phyloP scores from a whole-genome alignment of 495 filamentous ascomycete species.

The Neurospora intermedia region DNA sequence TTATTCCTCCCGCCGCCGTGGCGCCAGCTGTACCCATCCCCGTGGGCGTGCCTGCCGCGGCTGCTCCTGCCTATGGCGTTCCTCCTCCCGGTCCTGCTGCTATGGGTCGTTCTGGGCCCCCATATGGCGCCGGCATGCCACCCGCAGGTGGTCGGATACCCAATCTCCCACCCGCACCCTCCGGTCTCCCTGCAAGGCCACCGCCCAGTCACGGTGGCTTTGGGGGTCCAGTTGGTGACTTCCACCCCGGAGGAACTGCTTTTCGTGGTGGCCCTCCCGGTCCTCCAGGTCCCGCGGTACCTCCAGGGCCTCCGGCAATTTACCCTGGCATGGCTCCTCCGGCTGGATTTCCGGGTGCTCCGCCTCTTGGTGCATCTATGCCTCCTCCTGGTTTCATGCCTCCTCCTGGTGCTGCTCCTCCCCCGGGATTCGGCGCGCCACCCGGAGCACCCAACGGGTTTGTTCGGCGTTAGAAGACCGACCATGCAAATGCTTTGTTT shows the following conservation, averaged over 20 bases:
- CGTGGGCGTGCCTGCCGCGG: conserved; percentile 1
- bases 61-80: conserved; percentile 20
- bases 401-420: conserved; percentile 8
- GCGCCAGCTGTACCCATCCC: conserved; percentile 3
- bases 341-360: conserved; percentile 18
- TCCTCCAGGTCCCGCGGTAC: conserved; percentile 1
- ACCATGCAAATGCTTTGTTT: background rate
- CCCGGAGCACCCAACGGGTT: conserved; percentile 11
- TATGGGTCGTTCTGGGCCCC: conserved; percentile 21
- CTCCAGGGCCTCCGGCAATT: conserved; percentile 9
- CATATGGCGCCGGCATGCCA: conserved; percentile 17
- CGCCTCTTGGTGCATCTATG: conserved; percentile 17
- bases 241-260: conserved; percentile 32
- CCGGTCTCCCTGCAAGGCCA: conserved; percentile 67
- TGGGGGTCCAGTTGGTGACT: conserved; percentile 58
- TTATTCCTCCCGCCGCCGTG: conserved; percentile 7
- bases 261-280: conserved; percentile 13
- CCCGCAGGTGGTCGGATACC: conserved; percentile 16
- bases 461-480: conserved; percentile 6
- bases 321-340: conserved; percentile 20
- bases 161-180: conserved; percentile 51
- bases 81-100: conserved; percentile 35
- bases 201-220: conserved; percentile 70
- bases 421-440: conserved; percentile 12
- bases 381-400: conserved; percentile 24